Conservation (phyloP, 345 rosid genomes). For the Citrus sinensis region DNA sequence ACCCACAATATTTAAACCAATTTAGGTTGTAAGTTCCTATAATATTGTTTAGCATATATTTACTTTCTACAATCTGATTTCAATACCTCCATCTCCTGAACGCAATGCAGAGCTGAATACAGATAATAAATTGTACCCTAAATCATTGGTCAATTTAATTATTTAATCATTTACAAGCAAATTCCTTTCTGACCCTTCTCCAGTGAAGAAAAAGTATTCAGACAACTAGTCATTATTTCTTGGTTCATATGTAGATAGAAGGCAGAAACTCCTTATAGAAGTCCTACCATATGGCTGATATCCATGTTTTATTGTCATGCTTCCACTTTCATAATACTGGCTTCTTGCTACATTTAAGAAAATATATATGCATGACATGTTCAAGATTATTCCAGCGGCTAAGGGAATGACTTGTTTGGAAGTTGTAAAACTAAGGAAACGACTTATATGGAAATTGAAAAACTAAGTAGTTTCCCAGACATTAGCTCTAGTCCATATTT, state of each 20-base stretch:
- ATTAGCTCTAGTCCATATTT: neutral
- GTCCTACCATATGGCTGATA: neutral
- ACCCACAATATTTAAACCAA: too few species aligned
- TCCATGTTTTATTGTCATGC: neutral
- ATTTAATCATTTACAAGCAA: neutral
- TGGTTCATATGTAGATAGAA: neutral
- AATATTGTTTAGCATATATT: neutral
- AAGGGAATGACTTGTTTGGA: neutral
- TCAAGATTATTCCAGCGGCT: neutral
- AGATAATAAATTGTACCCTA: conserved; percentile 1
- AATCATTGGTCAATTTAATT: neutral
- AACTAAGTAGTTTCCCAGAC: neutral
- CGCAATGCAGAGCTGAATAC: neutral
- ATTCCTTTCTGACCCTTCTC: neutral
- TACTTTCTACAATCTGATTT: neutral
- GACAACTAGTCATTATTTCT: neutral
- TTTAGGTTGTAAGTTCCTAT: neutral
- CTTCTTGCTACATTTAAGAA: neutral
- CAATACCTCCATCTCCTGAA: neutral
- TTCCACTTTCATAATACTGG: neutral
- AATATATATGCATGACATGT: neutral
- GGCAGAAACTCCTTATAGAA: conserved; percentile 1
- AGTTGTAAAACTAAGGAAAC: neutral
- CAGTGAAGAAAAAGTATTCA: neutral
- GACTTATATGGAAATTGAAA: neutral